Base-by-base conservation (phyloP, 1,284 basidiomycete genomes). In the Violaceomyces palustris region DNA sequence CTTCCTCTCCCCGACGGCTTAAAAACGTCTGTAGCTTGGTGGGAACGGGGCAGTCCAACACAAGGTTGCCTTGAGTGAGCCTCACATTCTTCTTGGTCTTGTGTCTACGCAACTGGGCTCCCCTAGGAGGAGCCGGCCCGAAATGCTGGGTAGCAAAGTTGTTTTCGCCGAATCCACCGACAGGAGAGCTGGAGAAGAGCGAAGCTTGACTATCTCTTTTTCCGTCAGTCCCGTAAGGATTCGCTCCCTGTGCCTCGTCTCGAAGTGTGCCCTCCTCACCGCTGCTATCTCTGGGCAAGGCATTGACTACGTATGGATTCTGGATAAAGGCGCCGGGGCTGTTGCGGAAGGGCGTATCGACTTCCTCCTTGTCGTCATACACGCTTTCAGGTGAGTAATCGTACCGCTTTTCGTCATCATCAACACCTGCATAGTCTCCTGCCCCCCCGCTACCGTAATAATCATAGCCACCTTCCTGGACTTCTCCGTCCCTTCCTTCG, bases 1-100 rank as follows among this genome's bases (percentile, higher is more conserved):
- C 93, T 26, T 82, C 80, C 41, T 86, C 83, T 26, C 86, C 85
- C 45, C 83, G 80, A 42, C 87, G 78, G 1, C 88, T 88, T 17
- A 96, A 76, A 42, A 93, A 67, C n/a, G 50, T 45, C 28, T 55
- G 50, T 24, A 71, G 54, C 41, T 64, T 67, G 36, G 61, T 53
- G 0, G 69, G 67, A 1, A 67, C 61, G 23, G 67, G 69, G 37
- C 67, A 71, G 51, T 71, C 67, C 12, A 71, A 62, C 1, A 71
- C 66, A n/a, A 69, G 52, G 39, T 69, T 69, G 17, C 66, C 66
- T 36, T 69, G 65, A 49, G 63, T 67, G 9, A 69, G 60, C 48
- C 67, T 65, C 37, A 69, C 67, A 17, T 63, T 38, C 45, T 66
- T 67, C 28, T 67, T 44, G 26, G 67, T 69, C 50, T 69, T 69